These are phyloP conservation scores for Zizania palustris DNA, from an alignment of 202 grass and related monocot genomes.

Conservation along the genomic window DNA sequence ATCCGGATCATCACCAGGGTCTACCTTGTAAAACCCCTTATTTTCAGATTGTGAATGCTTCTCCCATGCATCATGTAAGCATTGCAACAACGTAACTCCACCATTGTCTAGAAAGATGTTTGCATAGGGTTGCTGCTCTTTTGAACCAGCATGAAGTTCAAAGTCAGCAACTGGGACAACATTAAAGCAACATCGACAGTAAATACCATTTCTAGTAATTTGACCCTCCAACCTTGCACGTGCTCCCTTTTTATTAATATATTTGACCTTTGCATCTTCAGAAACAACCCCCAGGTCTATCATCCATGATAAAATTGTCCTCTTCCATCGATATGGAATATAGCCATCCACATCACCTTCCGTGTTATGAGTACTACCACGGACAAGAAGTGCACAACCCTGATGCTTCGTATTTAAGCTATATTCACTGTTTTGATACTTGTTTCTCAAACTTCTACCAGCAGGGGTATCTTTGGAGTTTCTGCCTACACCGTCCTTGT, in stretches of 20 bases:
- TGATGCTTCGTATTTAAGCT: constrained; percentile 43
- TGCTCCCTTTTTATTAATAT: constrained; percentile 74
- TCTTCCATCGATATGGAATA: constrained; percentile 69
- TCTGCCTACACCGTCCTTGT: constrained; percentile 50
- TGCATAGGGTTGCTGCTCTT: constrained; percentile 62
- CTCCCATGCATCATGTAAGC: constrained; percentile 79
- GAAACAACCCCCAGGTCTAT: constrained; percentile 80
- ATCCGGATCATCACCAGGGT: constrained; percentile 56
- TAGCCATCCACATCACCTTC: constrained; percentile 51
- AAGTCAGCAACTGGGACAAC: constrained; percentile 73
- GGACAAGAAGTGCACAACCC: constrained; percentile 55
- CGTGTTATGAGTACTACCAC: constrained; percentile 43
- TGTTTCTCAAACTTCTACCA: constrained; percentile 41
- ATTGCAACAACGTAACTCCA: constrained; percentile 65
- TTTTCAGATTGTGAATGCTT: constrained; percentile 62
- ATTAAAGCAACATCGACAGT: constrained; percentile 85
- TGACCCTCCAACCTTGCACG: constrained; percentile 60
- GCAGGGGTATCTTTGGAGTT: constrained; percentile 35
- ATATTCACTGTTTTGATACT: constrained; percentile 26
- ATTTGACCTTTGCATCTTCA: constrained; percentile 65
- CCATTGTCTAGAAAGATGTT: constrained; percentile 71
- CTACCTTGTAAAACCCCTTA: constrained; percentile 71
- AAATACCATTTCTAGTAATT: constrained; percentile 84
- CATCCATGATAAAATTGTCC: constrained; percentile 89
- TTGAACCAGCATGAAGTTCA: constrained; percentile 94